These are phyloP conservation scores for Pythium guiyangense DNA, from an alignment of 352 stramenopile species.

Conservation along the genomic window DNA sequence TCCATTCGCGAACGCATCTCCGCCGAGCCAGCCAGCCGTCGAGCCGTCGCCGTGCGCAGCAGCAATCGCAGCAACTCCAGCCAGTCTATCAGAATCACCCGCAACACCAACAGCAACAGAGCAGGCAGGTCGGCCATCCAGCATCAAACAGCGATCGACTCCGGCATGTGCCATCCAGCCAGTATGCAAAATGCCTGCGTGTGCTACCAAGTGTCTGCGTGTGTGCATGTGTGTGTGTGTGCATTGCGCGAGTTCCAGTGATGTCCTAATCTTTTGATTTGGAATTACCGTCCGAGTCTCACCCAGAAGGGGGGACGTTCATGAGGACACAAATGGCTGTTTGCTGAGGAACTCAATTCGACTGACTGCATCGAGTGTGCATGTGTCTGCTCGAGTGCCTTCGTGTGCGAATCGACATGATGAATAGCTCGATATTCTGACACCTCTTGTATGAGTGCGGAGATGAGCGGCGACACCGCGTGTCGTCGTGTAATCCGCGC, in stretches of 20 bases:
- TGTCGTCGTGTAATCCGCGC: constrained; percentile 37
- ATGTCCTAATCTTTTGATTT: constrained; percentile 82
- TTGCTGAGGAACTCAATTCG: constrained; percentile 70
- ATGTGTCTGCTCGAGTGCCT: constrained; percentile 7
- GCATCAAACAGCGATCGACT: no score
- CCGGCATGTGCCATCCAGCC: neutral
- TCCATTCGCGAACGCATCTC: constrained; percentile 1
- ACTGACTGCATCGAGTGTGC: constrained; percentile 1
- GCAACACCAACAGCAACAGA: neutral
- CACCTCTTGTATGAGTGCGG: constrained; percentile 89
- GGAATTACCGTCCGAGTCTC: constrained; percentile 86
- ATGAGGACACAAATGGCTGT: constrained; percentile 87
- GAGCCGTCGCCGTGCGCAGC: no score
- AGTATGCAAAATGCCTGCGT: neutral
- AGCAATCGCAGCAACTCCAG: neutral
- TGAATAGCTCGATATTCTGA: constrained; percentile 90
- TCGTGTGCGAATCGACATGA: constrained; percentile 40
- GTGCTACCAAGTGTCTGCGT: neutral
- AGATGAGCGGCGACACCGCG: constrained; percentile 49
- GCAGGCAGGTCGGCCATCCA: neutral
- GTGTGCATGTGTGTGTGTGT: constrained; percentile 2
- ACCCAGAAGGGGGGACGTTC: constrained; percentile 19
- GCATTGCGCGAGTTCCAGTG: constrained; percentile 44
- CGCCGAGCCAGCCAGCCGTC: neutral
- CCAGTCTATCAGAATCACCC: neutral